Conservation (phyloP, 1,139 yeast genomes). For the Tardiomyces digboiensis region DNA sequence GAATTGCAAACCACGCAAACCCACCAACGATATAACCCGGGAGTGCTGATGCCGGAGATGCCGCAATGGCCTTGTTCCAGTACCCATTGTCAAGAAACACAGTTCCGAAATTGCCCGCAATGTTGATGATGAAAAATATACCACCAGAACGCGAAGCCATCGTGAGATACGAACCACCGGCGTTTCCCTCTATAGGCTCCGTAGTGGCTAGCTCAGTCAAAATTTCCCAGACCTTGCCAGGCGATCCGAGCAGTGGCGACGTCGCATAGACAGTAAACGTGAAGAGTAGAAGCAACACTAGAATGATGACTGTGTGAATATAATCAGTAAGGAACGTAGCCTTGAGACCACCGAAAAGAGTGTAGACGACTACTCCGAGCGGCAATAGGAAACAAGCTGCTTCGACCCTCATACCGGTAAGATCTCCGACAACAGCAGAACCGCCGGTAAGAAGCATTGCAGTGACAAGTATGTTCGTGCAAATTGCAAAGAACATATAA, state of each 20-base stretch:
- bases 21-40: conserved; percentile 93
- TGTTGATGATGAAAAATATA: conserved; percentile 71
- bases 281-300: conserved; percentile 30
- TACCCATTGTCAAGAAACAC: conserved; percentile 86
- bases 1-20: conserved; percentile 87
- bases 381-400: conserved; percentile 81
- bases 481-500: conserved; percentile 68
- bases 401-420: conserved; percentile 75
- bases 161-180: conserved; percentile 65
- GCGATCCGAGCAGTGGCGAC: conserved; percentile 56
- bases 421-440: conserved; percentile 62
- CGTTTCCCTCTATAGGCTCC: conserved; percentile 64
- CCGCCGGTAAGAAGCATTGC: conserved; percentile 87
- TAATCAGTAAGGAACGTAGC: conserved; percentile 88
- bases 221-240: conserved; percentile 67
- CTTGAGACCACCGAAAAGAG: conserved; percentile 81
- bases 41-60: conserved; percentile 72
- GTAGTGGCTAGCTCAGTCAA: conserved; percentile 47
- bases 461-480: conserved; percentile 80
- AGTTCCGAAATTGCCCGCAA: conserved; percentile 84
- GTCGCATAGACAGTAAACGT: conserved; percentile 39
- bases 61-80: conserved; percentile 83
- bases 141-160: conserved; percentile 71
- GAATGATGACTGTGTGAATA: conserved; percentile 51
- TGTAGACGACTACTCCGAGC: conserved; percentile 72